Evolutionary conservation across 805 yeast genomes (phyloP).

Genomic region (Monosporozyma solicola): DNA sequence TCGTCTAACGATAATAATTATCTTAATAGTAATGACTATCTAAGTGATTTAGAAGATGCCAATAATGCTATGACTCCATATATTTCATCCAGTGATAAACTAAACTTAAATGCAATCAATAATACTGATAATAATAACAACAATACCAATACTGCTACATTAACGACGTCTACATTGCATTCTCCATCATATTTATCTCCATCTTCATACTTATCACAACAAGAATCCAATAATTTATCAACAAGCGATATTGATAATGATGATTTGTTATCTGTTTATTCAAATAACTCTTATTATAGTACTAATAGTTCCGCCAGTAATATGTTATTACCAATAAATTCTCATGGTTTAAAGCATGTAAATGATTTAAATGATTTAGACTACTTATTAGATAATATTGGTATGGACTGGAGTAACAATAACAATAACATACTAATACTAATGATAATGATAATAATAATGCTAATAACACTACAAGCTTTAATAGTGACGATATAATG

Average conservation of each 20-base stretch:
- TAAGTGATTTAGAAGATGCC: conserved; percentile 7
- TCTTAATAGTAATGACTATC: conserved; percentile 3
- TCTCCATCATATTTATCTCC: conserved; percentile 16
- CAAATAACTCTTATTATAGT: conserved; percentile 11
- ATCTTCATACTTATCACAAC: conserved; percentile 3
- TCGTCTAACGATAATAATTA: background rate
- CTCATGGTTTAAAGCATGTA: conserved; percentile 20
- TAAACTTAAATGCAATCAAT: background rate
- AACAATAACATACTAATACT: background rate
- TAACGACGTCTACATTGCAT: conserved; percentile 21
- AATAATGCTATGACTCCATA: conserved; percentile 12
- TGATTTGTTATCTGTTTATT: conserved; percentile 24
- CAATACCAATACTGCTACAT: conserved; percentile 1
- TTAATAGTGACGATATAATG: background rate
- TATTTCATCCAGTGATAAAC: conserved; percentile 12
- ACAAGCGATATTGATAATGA: conserved; percentile 21
- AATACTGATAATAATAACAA: background rate
- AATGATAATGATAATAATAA: background rate
- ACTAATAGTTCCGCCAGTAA: conserved; percentile 3
- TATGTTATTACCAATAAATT: conserved; percentile 17
- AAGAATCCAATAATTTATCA: background rate
- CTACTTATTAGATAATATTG: conserved; percentile 5
- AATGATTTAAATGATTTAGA: conserved; percentile 20
- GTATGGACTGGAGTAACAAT: background rate
- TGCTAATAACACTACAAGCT: too few relatives aligned